These are phyloP conservation scores for Rhizopogon sp. DNA, from an alignment of 768 basidiomycete species.

Conservation along the genomic window DNA sequence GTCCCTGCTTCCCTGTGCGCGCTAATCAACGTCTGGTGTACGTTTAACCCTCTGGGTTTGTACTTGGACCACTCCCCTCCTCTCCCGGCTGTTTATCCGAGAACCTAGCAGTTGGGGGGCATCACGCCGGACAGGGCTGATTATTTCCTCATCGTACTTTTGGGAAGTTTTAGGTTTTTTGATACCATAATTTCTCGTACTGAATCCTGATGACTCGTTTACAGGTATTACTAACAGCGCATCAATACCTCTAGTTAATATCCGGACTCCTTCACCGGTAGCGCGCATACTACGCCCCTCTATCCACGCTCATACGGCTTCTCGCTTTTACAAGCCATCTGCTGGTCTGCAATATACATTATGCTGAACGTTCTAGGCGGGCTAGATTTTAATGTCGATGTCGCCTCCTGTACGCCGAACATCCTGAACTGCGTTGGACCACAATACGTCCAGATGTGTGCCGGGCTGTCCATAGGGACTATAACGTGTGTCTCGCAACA, in stretches of 20 bases:
- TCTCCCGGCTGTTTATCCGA: slow-evolving; percentile 1
- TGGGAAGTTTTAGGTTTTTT: slow-evolving; percentile 42
- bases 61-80: neutral
- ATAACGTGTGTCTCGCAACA: slow-evolving; percentile 79
- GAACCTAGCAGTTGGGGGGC: slow-evolving; percentile 18
- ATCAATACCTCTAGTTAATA: slow-evolving; percentile 83
- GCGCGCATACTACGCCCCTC: slow-evolving; percentile 84
- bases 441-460: slow-evolving; percentile 71
- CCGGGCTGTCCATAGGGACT: slow-evolving; percentile 85
- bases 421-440: slow-evolving; percentile 33
- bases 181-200: neutral
- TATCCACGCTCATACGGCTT: slow-evolving; percentile 86
- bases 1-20: slow-evolving; percentile 69
- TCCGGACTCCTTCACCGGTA: slow-evolving; percentile 88
- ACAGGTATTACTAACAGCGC: slow-evolving; percentile 79
- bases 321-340: slow-evolving; percentile 90
- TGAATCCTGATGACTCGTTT: neutral
- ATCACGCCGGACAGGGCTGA: slow-evolving; percentile 52
- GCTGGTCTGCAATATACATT: slow-evolving; percentile 90
- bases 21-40: slow-evolving; percentile 53
- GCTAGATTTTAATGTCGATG: slow-evolving; percentile 14
- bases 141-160: slow-evolving; percentile 61
- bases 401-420: slow-evolving; percentile 1
- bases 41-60: slow-evolving; percentile 39
- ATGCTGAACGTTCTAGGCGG: slow-evolving; percentile 69